Evolutionary conservation across 169 alveolate species (phyloP), one percentile per base, ranked within the genome.

Genomic region (Besnoitia besnoiti): DNA sequence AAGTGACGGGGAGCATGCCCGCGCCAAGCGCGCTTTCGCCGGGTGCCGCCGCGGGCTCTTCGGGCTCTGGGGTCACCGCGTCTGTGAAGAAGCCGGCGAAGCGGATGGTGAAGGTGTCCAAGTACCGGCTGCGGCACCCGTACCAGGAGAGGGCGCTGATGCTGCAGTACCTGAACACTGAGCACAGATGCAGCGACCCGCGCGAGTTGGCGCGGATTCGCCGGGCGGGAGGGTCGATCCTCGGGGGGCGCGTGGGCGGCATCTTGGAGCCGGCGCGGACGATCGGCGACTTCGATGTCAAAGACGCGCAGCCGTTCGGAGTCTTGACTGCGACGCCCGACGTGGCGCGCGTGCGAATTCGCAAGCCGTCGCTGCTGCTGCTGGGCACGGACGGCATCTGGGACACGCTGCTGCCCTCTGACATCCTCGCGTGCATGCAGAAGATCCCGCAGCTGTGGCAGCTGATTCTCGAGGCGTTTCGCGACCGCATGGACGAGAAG

Each of bases 211-310:
- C 33, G 51, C 87, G 94, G 33, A 39, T 92, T 10, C 76, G 75
- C 27, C 39, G 27, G 27, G 77, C 51, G 16, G 89, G 82, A 4
- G 84, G 85, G 27, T 0, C 33, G 46, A 40, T 92, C n/a, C n/a
- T 39, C 5, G 89, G 75, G 3, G 94, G 94, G 59, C 10, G 94
- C 0, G 73, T 92, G 3, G 92, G 76, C 33, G 89, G 91, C 37
- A 77, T 89, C 19, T 61, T 92, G 73, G 94, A 92, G 90, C 94
- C 94, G 14, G 33, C 92, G 40, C 67, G 94, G 35, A 27, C 94
- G n/a, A 37, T 92, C 8, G 94, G 94, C 30, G 94, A 92, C 85
- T 92, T 92, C 40, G 94, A 92, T 46, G 89, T 92, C 50, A 92
- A 92, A 30, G 94, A 82, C 39, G 39, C 40, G 19, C 91, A 55